Base-by-base conservation (phyloP, 2,329 filamentous ascomycete genomes). In the Talaromyces funiculosus region DNA sequence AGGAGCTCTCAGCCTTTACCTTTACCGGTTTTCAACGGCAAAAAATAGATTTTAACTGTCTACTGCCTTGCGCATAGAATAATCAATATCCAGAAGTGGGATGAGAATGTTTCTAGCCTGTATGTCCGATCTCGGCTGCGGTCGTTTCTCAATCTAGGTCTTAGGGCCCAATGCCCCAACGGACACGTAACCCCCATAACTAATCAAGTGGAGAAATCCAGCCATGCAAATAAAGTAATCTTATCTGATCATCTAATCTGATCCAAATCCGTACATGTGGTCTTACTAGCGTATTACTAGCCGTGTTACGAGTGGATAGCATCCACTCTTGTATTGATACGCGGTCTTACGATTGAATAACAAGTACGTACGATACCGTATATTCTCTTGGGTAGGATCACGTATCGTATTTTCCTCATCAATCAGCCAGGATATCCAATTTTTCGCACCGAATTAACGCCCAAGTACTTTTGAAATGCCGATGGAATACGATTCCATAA, bases 231-330 rank as follows among this genome's bases (percentile, higher is more conserved):
- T 22, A 33, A 26, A 18, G 20, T 33, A 43, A 57, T 57, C 40
- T 57, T 57, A 57, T 57, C 54, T 31, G 54, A 57, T 57, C 54
- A 57, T 57, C 54, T 57, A 57, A 57, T 57, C 54, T 57, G 54
- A 57, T 57, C 51, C 51, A 1, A 3, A 20, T 31, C 29, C 29
- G 47, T 33, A 3, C 10, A 5, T 51, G 20, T 33, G 2, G 1
- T 14, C n/a, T 20, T 51, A 33, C 47, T 51, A 33, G 47, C 10
- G n/a, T 10, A 3, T 4, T 22, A 51, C 29, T 22, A 35, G 47
- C 29, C 14, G 12, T 2, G 0, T 31, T 49, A 49, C n/a, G 4
- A 20, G 8, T 12, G 14, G 14, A n/a, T 18, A 10, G 22, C 16
- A 14, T 14, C 7, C 14, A 47, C 16, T 2, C n/a, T 49, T 49